These are phyloP conservation scores for Hypoxylon crocopeplum DNA, from an alignment of 495 filamentous ascomycete genomes.

Conservation along the genomic window DNA sequence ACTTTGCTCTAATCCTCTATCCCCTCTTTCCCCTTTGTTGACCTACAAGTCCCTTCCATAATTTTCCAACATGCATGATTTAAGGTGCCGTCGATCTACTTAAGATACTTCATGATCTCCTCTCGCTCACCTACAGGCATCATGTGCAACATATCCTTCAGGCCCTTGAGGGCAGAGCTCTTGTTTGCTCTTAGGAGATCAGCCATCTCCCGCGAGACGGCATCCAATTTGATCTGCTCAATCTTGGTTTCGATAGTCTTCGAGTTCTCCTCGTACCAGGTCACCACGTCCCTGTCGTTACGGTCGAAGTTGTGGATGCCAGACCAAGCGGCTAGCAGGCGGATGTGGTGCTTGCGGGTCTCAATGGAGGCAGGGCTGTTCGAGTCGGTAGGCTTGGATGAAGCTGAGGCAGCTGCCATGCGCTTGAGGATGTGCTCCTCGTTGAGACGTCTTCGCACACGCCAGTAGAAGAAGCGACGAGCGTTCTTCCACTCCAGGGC, in stretches of 20 bases:
- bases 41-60: not conserved
- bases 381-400: constrained; percentile 44
- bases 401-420: constrained; percentile 65
- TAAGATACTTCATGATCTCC: constrained; percentile 76
- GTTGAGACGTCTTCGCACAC: constrained; percentile 93
- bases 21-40: not conserved
- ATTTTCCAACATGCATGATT: not conserved
- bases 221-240: constrained; percentile 77
- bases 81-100: constrained; percentile 28
- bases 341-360: constrained; percentile 66
- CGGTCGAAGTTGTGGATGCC: constrained; percentile 73
- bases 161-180: constrained; percentile 74
- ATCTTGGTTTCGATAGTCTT: constrained; percentile 79
- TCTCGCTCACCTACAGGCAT: constrained; percentile 89
- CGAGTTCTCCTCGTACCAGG: constrained; percentile 97
- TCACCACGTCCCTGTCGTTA: constrained; percentile 83
- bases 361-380: constrained; percentile 52
- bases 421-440: constrained; percentile 95
- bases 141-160: constrained; percentile 83
- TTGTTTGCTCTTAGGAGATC: constrained; percentile 71
- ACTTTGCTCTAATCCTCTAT: not conserved
- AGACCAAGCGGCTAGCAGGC: constrained; percentile 78
- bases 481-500: constrained; percentile 86
- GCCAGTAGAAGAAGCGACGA: constrained; percentile 99
- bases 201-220: constrained; percentile 79